Evolutionary conservation across 441 rosid species (phyloP), one percentile per base, ranked within the genome.

Genomic region (Dalechampia spathulata): DNA sequence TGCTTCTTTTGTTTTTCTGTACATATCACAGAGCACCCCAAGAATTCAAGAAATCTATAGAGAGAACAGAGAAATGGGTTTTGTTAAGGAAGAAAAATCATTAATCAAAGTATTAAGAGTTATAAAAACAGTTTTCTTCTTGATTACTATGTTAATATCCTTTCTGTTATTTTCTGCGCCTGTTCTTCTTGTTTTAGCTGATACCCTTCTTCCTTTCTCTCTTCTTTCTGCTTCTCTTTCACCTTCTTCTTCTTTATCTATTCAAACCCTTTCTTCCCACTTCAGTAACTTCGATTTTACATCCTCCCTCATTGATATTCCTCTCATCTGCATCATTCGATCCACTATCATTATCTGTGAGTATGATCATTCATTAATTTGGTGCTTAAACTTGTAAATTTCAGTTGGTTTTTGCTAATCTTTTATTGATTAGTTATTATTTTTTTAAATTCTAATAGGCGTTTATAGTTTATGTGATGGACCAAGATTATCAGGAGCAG

Each of bases 391-490:
- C n/a, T 49, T 7, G 2, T 1, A 17, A 13, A 2, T 15, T 49
- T 17, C 2, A 15, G 14, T 49, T 26, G 8, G 23, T 44, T 52
- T 13, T 12, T 27, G 15, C 50, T 39, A 20, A 26, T 37, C 14
- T 23, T 16, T 55, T 4, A 2, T 16, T 23, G 57, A 49, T 16
- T 49, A 4, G 5, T 28, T 0, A 36, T 39, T 9, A 15, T 34
- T 47, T 21, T 2, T 21, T 10, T 26, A 15, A n/a, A n/a, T n/a
- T n/a, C 43, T 32, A 3, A 8, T 26, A 92, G 96, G 90, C 66
- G 94, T 92, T 52, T 92, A 92, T 45, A 78, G 94, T 30, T 64
- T 92, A 2, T 92, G 92, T 39, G 94, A 89, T 36, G 96, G 94
- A 16, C 99, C 92, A 2, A 78, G 76, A 38, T 57, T 82, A 6